Conservation (phyloP, 2,329 filamentous ascomycete genomes). For the Parascedosporium putredinis region DNA sequence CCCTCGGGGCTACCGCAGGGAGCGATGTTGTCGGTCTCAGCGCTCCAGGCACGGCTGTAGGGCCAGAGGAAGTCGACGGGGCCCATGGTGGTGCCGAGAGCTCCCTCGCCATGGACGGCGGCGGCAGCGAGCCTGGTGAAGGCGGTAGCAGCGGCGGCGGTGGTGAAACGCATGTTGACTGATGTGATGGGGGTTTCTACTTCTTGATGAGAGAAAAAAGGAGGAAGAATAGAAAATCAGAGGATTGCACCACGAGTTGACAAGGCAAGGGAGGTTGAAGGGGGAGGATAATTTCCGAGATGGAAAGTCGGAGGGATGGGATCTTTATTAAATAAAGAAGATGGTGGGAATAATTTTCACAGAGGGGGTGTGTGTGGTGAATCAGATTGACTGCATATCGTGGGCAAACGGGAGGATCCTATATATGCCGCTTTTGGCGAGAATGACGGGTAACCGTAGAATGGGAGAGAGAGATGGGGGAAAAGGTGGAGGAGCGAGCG, state of each 20-base stretch:
- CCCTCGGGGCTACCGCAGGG: conserved; percentile 40
- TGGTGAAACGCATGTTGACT: conserved; percentile 3
- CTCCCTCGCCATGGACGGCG: conserved; percentile 40
- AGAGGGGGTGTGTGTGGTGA: no score
- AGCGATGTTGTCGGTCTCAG: conserved; percentile 36
- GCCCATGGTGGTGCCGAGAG: conserved; percentile 42
- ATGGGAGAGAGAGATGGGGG: neutral
- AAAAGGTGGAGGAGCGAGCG: no score
- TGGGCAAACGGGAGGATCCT: neutral
- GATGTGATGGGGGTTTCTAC: neutral
- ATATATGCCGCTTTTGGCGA: neutral
- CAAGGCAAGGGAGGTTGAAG: neutral
- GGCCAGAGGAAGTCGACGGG: conserved; percentile 48
- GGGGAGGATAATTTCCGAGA: neutral
- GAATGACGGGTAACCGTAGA: neutral
- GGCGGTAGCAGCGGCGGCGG: neutral
- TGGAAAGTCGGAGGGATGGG: neutral
- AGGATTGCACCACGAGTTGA: no score
- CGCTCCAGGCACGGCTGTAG: conserved; percentile 37
- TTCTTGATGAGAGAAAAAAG: no score
- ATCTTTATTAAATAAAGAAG: no score
- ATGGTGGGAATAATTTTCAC: no score
- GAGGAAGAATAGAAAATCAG: no score
- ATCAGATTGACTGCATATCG: neutral
- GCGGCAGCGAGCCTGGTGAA: conserved; percentile 22